These are phyloP conservation scores for Termitomyces sp. DNA, from an alignment of 768 basidiomycete genomes.

Conservation along the genomic window DNA sequence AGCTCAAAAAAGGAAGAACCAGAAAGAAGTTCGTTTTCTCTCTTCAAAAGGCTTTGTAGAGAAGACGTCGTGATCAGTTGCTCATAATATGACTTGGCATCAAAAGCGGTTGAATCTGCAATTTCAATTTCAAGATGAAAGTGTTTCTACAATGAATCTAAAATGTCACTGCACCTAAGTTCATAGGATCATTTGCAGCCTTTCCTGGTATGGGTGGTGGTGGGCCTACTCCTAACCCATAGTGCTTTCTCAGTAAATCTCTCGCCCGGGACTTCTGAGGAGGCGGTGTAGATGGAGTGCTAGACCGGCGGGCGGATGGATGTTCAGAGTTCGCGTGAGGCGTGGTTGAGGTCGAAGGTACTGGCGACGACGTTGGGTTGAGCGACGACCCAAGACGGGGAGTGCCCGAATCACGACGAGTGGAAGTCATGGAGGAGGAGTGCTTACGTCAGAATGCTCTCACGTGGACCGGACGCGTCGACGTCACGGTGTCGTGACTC, in stretches of 20 bases:
- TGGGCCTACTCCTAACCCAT: conserved; percentile 76
- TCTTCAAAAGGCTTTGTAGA: conserved; percentile 67
- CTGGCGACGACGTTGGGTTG: conserved; percentile 38
- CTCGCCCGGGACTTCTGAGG: conserved; percentile 58
- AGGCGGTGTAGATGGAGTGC: conserved; percentile 29
- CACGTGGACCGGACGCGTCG: conserved; percentile 12
- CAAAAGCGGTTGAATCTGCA: conserved; percentile 77
- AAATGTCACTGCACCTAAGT: conserved; percentile 54
- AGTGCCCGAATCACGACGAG: conserved; percentile 24
- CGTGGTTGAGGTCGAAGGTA: conserved; percentile 22
- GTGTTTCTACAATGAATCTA: not conserved
- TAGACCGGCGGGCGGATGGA: conserved; percentile 21
- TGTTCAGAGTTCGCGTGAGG: conserved; percentile 13
- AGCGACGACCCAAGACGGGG: conserved; percentile 41
- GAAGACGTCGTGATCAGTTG: conserved; percentile 82
- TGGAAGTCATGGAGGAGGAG: conserved; percentile 17
- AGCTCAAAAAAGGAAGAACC: conserved; percentile 35
- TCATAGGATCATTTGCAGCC: conserved; percentile 74
- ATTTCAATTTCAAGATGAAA: not conserved
- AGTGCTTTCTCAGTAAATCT: conserved; percentile 81
- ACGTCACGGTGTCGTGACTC: conserved; percentile 17
- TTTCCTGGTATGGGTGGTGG: conserved; percentile 59
- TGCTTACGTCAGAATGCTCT: conserved; percentile 12
- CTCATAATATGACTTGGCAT: conserved; percentile 82
- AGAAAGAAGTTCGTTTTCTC: conserved; percentile 77